phyloP scores from a whole-genome alignment of 495 filamentous ascomycete genomes.

The Rhizodiscina lignyota region DNA sequence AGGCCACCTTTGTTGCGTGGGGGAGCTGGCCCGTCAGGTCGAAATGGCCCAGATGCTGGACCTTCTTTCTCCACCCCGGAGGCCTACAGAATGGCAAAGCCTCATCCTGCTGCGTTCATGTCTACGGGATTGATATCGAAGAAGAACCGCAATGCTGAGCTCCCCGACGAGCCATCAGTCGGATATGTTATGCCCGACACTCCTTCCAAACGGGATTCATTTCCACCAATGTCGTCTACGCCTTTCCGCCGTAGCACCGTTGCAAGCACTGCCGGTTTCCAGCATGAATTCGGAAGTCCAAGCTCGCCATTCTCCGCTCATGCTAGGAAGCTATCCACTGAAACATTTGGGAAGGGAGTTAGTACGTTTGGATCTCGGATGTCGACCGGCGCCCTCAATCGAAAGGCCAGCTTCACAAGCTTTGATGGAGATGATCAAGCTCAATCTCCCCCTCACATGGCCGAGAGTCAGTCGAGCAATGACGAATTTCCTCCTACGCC shows the following conservation, averaged over 20 bases:
- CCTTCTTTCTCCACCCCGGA: neutral
- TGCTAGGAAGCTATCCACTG: conserved; percentile 25
- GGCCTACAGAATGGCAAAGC: conserved; percentile 62
- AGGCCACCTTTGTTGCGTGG: neutral
- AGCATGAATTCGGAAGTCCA: conserved; percentile 47
- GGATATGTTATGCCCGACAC: conserved; percentile 70
- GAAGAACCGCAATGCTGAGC: conserved; percentile 41
- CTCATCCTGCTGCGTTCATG: conserved; percentile 73
- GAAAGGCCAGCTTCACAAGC: conserved; percentile 61
- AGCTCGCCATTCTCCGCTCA: conserved; percentile 46
- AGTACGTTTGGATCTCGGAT: conserved; percentile 50
- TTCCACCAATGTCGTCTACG: conserved; percentile 30
- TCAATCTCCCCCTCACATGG: conserved; percentile 38
- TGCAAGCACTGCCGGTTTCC: conserved; percentile 32
- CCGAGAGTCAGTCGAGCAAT: conserved; percentile 40
- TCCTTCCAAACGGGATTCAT: conserved; percentile 75
- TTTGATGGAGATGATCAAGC: conserved; percentile 55
- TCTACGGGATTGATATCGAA: conserved; percentile 93
- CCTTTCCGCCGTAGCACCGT: conserved; percentile 21
- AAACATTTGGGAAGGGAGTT: conserved; percentile 48
- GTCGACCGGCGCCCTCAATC: conserved; percentile 29
- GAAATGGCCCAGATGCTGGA: neutral
- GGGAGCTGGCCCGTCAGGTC: neutral
- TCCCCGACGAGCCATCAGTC: conserved; percentile 26
- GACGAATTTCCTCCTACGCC: conserved; percentile 85